Base-by-base conservation (phyloP, 2,329 filamentous ascomycete species). In the Penicillium griseofulvum region DNA sequence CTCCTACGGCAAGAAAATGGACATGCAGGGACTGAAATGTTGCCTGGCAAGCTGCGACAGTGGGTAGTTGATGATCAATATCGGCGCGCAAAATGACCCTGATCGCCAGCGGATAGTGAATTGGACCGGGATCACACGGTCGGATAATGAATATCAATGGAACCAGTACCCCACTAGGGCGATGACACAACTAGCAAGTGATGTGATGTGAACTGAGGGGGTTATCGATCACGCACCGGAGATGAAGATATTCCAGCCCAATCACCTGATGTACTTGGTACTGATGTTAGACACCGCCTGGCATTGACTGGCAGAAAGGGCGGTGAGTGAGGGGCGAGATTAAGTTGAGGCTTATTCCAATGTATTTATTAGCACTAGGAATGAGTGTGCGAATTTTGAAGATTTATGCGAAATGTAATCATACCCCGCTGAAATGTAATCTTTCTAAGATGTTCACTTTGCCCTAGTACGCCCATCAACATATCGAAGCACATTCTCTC, bases 211-310 rank as follows among this genome's bases (percentile, higher is more conserved):
- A 33, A 49, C 24, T 28, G 48, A 57, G 49, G 48, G 55, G 41
- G 49, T 42, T 42, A 58, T 37, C 52, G 49, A 57, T 59, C 46
- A 39, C n/a, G 36, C 44, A 52, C 43, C 17, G 57, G 56, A 49
- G 39, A 64, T 61, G 61, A 64, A 61, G 60, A 60, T 65, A 63
- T 65, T 58, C 59, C 55, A 61, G 58, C 59, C 63, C 43, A 60
- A 65, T 63, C 63, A 63, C 58, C 58, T 63, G 62, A 64, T 51
- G 41, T 36, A 53, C 49, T 33, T 36, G 11, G 48, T 28, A 42
- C 48, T 34, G 16, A 44, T 50, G 29, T 50, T n/a, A 34, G 28
- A 50, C 48, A 56, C 49, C 54, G 54, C 54, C 54, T 19, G 6
- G 14, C 5, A 26, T 28, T 11, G 5, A 8, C 22, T 29, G 42